phyloP scores from a whole-genome alignment of 1,284 basidiomycete species.

The Spongiforma sp. region DNA sequence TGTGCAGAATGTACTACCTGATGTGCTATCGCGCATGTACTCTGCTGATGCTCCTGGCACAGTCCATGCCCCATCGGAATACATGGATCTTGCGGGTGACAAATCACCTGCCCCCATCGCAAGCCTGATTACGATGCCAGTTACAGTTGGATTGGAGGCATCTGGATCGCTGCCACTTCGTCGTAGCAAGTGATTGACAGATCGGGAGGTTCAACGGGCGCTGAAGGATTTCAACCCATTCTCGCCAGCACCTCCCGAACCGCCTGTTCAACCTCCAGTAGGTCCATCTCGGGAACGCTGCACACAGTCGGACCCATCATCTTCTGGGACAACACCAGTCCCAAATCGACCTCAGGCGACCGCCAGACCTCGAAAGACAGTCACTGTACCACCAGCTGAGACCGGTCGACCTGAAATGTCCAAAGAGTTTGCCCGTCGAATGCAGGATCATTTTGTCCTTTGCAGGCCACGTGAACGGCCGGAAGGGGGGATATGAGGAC shows the following conservation, averaged over 20 bases:
- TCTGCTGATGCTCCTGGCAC: conserved; percentile 20
- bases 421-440: neutral
- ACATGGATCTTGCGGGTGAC: neutral
- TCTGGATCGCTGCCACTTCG: neutral
- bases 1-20: conserved; percentile 20
- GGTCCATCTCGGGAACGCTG: too few relatives aligned
- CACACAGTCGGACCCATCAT: too few relatives aligned
- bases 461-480: neutral
- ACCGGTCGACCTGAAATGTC: neutral
- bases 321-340: neutral
- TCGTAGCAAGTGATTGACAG: too few relatives aligned
- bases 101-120: neutral
- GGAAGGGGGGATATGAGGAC: conserved; percentile 22
- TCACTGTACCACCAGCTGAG: neutral
- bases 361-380: too few relatives aligned
- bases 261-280: too few relatives aligned
- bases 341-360: too few relatives aligned
- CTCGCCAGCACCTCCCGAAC: too few relatives aligned
- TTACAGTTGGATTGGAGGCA: neutral
- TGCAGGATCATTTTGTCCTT: neutral
- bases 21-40: conserved; percentile 31
- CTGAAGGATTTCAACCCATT: too few relatives aligned
- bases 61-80: conserved; percentile 15
- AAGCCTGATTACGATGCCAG: neutral
- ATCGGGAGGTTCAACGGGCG: too few relatives aligned